Evolutionary conservation across 495 filamentous ascomycete species (phyloP).

Genomic region (Aspergillus olivimuriae): DNA sequence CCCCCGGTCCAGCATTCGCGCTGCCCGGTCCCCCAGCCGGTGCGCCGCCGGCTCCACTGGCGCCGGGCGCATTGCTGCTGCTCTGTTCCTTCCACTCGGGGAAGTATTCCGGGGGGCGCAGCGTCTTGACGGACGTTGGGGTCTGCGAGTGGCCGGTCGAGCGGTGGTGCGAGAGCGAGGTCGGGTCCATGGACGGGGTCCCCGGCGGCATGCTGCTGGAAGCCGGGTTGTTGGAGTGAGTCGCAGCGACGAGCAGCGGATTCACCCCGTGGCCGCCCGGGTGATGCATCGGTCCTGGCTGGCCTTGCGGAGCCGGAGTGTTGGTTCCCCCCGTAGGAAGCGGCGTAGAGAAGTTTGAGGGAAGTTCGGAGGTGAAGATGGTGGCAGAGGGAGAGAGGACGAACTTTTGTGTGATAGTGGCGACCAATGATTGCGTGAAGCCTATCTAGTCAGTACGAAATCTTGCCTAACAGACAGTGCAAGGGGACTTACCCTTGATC

Average conservation of each 20-base stretch:
- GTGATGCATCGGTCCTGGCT: slow-evolving; percentile 35
- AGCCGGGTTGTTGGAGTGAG: slow-evolving; percentile 58
- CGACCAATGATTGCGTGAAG: slow-evolving; percentile 81
- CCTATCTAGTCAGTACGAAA: no score
- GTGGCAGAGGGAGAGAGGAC: slow-evolving; percentile 87
- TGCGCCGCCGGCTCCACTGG: slow-evolving; percentile 17
- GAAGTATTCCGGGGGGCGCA: slow-evolving; percentile 79
- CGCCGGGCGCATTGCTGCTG: slow-evolving; percentile 32
- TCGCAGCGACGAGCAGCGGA: slow-evolving; percentile 87
- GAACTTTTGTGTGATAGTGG: slow-evolving; percentile 72
- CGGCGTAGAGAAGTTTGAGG: slow-evolving; percentile 84
- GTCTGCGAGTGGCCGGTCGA: slow-evolving; percentile 83
- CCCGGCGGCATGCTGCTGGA: slow-evolving; percentile 25
- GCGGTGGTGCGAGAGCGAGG: slow-evolving; percentile 33
- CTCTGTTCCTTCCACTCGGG: slow-evolving; percentile 88
- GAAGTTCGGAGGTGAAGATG: slow-evolving; percentile 94
- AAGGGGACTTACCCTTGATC: slow-evolving; percentile 66
- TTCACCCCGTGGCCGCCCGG: slow-evolving; percentile 63
- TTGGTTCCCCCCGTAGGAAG: slow-evolving; percentile 86
- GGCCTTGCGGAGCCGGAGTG: slow-evolving; percentile 67
- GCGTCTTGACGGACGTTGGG: slow-evolving; percentile 74
- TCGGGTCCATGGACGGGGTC: slow-evolving; percentile 34
- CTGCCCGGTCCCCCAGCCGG: slow-evolving; percentile 10
- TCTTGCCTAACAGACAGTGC: no score
- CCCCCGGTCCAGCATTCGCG: no score